Base-by-base conservation (phyloP, 2,329 filamentous ascomycete species). In the Fusarium miscanthi region DNA sequence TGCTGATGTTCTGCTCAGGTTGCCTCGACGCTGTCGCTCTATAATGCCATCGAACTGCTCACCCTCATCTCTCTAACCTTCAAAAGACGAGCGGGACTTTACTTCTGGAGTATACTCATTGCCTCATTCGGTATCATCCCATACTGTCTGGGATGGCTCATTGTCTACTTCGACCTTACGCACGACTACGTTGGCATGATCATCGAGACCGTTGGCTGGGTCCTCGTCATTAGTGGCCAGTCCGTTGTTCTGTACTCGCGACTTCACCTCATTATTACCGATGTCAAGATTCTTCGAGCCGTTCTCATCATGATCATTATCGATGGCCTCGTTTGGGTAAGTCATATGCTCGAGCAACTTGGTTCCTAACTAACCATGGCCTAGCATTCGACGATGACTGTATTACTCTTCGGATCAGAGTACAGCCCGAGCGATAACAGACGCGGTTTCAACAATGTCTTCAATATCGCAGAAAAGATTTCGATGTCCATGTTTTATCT, bases 361-460 rank as follows among this genome's bases (percentile, higher is more conserved):
- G 16, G 1, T 31, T 3, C 2, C 30, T 6, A n/a, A 16, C 52
- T 71, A 4, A 71, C 14, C 16, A 3, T 1, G 2, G 11, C 8
- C 2, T 11, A 71, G 69, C 87, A 90, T 70, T 79, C 87, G 0
- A 85, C 86, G 1, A 89, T 87, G 16, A 87, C 85, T 0, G 82
- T 90, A 3, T 19, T 69, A 0, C 45, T 72, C 4, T 72, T 65
- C 11, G 70, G 54, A 5, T 65, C 63, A n/a, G 48, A 59, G 2
- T 67, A 69, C 1, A 74, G 64, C 3, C 59, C 59, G 0, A 25
- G 11, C 1, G 45, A 70, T 0, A 73, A 49, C 13, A 57, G 49
- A n/a, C 16, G 14, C 0, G 62, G 69, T 5, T 66, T 68, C 11
- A 74, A 59, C 2, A 37, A 19, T 59, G 52, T 62, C 76, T 67